A percentile compares a stretch with the other conserved stretches of the same genome.
Conservation (phyloP, 768 basidiomycete species). For the Obba rivulosa region DNA sequence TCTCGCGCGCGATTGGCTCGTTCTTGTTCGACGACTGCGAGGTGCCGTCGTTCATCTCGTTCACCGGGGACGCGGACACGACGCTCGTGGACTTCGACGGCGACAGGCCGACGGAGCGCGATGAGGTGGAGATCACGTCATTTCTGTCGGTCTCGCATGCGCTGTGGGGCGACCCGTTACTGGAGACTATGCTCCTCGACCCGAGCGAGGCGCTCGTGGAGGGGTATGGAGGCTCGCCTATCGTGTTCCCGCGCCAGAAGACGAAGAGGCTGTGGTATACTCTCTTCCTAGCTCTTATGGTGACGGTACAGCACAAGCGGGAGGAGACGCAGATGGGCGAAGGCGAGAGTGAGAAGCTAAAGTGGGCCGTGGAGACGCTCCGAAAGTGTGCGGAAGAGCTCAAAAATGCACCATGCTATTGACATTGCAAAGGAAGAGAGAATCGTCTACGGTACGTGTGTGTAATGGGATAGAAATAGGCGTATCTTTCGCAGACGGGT, state of each 20-base stretch:
- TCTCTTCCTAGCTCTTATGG: constrained; percentile 51
- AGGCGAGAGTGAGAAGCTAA: constrained; percentile 35
- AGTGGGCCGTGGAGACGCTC: constrained; percentile 28
- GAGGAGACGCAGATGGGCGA: constrained; percentile 20
- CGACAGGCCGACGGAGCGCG: constrained; percentile 15
- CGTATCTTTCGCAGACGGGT: no score
- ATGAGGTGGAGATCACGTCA: constrained; percentile 36
- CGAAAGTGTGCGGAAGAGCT: neutral
- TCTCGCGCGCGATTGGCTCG: constrained; percentile 67
- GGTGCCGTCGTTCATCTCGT: constrained; percentile 61
- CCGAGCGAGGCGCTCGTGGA: constrained; percentile 49
- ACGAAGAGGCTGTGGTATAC: constrained; percentile 79
- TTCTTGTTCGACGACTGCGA: constrained; percentile 77
- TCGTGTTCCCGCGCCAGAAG: constrained; percentile 59
- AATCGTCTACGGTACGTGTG: no score
- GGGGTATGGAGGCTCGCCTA: constrained; percentile 53
- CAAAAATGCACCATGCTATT: no score
- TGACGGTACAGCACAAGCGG: constrained; percentile 41
- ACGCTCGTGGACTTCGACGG: constrained; percentile 42
- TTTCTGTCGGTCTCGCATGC: constrained; percentile 40
- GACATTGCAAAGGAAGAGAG: no score
- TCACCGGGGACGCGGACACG: constrained; percentile 54
- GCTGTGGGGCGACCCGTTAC: constrained; percentile 72
- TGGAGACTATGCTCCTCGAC: constrained; percentile 59
- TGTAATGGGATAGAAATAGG: no score